Evolutionary conservation across 148 eudicot species (phyloP).

Genomic region (Arbutus unedo): DNA sequence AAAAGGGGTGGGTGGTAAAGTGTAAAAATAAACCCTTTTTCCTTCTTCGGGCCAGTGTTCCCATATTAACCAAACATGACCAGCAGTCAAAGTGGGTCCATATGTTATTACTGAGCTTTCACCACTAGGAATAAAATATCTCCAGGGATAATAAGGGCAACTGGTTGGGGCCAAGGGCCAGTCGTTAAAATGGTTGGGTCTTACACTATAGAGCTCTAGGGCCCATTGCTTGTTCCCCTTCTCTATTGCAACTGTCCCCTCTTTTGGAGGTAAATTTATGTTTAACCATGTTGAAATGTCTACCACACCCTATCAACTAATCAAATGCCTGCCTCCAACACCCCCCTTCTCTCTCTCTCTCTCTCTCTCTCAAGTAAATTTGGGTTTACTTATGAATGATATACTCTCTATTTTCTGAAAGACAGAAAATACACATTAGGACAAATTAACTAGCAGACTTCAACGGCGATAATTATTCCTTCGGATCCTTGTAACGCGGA

Average conservation of each 20-base stretch:
- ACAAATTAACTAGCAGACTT: too few species aligned
- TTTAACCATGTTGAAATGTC: background rate
- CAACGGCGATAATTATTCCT: too few species aligned
- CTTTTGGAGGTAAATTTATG: slow-evolving; percentile 9
- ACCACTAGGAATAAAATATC: background rate
- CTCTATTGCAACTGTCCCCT: background rate
- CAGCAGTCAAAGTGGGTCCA: slow-evolving; percentile 17
- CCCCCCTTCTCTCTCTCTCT: background rate
- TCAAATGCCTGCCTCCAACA: too few species aligned
- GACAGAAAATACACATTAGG: too few species aligned
- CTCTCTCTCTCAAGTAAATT: background rate
- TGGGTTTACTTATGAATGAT: too few species aligned
- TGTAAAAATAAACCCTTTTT: background rate
- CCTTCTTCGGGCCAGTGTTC: background rate
- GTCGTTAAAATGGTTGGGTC: background rate
- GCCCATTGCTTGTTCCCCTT: slow-evolving; percentile 9
- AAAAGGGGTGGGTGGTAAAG: background rate
- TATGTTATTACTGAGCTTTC: background rate
- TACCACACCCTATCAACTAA: background rate
- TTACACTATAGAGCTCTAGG: background rate
- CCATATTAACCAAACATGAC: slow-evolving; percentile 1
- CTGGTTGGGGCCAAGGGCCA: background rate
- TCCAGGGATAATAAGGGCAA: background rate
- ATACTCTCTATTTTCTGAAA: too few species aligned
- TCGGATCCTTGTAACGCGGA: too few species aligned